Evolutionary conservation across 495 filamentous ascomycete genomes (phyloP), one percentile per base, ranked within the genome.

Genomic region (Penicillium manginii): DNA sequence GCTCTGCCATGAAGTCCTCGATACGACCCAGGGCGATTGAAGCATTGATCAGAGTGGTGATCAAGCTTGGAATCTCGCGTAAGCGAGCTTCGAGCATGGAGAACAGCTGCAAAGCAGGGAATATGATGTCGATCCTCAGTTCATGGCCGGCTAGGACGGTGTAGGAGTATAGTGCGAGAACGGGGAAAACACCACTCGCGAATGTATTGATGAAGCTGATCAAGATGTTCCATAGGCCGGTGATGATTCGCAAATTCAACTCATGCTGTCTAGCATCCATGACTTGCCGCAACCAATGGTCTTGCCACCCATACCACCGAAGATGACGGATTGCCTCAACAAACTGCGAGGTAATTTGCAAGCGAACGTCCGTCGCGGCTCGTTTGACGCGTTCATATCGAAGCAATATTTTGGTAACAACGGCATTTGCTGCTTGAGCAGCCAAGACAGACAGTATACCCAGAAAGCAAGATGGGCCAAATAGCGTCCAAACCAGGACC

Each of bases 301-400:
- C 80, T 71, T 96, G 89, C 91, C 91, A 96, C 32, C 86, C 90
- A 65, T 96, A 93, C 87, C 89, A 96, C 12, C 91, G 84, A 19
- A 96, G 78, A 63, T 92, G 90, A n/a, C 91, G 84, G 37, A 93
- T 91, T 3, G 88, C 84, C 66, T 92, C 90, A 45, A 93, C 86
- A 55, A 92, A 91, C 68, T 96, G 90, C 18, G 87, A 86, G 11
- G 86, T 87, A 8, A 85, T 84, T 64, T 93, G 88, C 10, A 92
- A 80, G 59, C 90, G 86, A 15, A 66, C 68, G 71, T 96, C 91
- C 1, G 90, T 90, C 2, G 86, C 85, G 0, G 74, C 67, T 67
- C 90, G 80, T 12, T 88, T 88, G 3, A 75, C 77, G 52, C 77
- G 78, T 66, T 93, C 90, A 68, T 86, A 84, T 31, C 73, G 73